Evolutionary conservation across 208 protist species (phyloP), one percentile per base, ranked within the genome.

Genomic region (Wallacemonas rigidus): DNA sequence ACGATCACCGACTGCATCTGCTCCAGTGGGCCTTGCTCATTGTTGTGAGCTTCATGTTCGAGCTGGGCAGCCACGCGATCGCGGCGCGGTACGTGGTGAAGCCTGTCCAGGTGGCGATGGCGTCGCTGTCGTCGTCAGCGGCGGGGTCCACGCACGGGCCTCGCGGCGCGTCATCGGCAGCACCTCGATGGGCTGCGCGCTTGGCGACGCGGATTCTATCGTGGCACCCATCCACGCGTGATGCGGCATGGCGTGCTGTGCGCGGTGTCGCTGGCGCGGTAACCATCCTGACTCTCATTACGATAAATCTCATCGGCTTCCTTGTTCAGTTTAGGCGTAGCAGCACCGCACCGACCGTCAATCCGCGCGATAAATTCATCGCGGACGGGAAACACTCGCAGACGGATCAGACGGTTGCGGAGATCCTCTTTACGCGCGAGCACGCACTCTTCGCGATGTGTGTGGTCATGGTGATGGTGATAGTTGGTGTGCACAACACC

Each of bases 1-100:
- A 98, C 75, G 95, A 97, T 80, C 68, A 93, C 6, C 81, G 67
- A 62, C 86, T 92, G 62, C 78, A 89, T 45, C 78, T 94, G 15
- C 41, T 95, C 8, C 71, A 90, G 62, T 94, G 91, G 91, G 91
- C 88, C 0, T 35, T 79, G 40, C 80, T 85, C 67, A 88, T 92
- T 39, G 57, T 77, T 9, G 53, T 72, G 7, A 76, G 83, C 55
- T 86, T 96, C 51, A 40, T 92, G 35, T 47, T 82, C 38, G 91
- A 96, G 74, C 40, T 89, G 39, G 40, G 71, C 45, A 70, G 87
- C 43, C 76, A 65, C 48, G 62, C 12, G 61, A n/a, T 79, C 14
- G 85, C 76, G 58, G 54, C 5, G 47, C 70, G 51, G 51, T 53
- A 43, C n/a, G 48, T 77, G 9, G 38, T 47, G 7, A 56, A 44